Evolutionary conservation across 2,329 filamentous ascomycete genomes (phyloP), one percentile per base, ranked within the genome.

Genomic region (Talaromyces sp.): DNA sequence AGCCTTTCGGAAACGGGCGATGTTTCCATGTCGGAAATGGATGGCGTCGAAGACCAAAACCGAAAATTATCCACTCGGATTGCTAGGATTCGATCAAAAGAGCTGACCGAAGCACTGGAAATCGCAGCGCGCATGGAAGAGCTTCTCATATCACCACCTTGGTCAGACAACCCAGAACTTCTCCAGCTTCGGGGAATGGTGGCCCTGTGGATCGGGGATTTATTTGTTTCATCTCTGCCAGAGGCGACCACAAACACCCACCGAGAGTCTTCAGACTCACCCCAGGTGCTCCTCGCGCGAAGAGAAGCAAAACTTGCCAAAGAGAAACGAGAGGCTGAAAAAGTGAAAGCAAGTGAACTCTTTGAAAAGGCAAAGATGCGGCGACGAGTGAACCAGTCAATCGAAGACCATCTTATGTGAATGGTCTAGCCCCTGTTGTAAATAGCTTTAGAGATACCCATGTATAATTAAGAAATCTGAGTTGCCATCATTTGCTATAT

Each of bases 151-250:
- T 87, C 84, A 40, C 82, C 86, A 28, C 91, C 91, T 0, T 96
- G 87, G 70, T 86, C 87, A 33, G 86, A 87, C 61, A 87, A 87
- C 67, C 74, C 80, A 4, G 85, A 87, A 63, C 77, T 96, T 63
- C 78, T 93, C 53, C 81, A 88, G 55, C 77, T 96, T 28, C 82
- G 91, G 57, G 92, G 85, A 8, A 91, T 92, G 83, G 76, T 92
- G 5, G 85, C 86, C 0, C 78, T 95, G 16, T 96, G 91, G 81
- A 80, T 91, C 16, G 89, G 83, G 6, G 91, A 96, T 72, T 76
- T 96, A 33, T 68, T 73, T 36, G 59, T 77, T 7, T 74, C 70
- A 3, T 76, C 73, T 5, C 59, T 78, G 12, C 67, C 66, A 23
- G 66, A 69, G 27, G n/a, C 23, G 10, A 23, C 65, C 61, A 5